Evolutionary conservation across 2,329 filamentous ascomycete genomes (phyloP), one percentile per base, ranked within the genome.

Genomic region (Fusarium xylarioides): DNA sequence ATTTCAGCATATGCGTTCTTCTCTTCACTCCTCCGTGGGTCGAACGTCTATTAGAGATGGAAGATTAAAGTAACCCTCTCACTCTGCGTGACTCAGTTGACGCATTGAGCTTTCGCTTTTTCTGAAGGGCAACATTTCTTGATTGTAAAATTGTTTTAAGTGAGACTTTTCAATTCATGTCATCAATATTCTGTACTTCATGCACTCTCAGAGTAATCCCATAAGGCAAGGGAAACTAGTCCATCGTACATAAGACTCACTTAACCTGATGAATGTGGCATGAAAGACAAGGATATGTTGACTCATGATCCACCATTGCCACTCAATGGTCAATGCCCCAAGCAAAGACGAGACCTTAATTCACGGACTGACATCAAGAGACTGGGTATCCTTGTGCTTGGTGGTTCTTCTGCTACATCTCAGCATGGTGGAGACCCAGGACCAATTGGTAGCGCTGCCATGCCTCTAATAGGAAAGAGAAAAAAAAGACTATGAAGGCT

Each of bases 1-100:
- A 87, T 86, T 84, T 84, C 80, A 87, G 86, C 86, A 87, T 87
- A 87, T 87, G 79, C 85, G 84, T 85, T 86, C 84, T 82, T 81
- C 81, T 77, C 80, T 80, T 80, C 77, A 76, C 83, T 85, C 82
- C 79, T 81, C 85, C 85, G 79, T 87, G 86, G 84, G 84, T 84
- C 82, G 84, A 84, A 85, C 81, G 86, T 84, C 86, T 87, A 87
- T 85, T 83, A 84, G 81, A 82, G 81, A 83, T 88, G 86, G 86
- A 84, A 87, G 83, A 87, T 83, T 69, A 74, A 86, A 75, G 80
- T 69, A 77, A 80, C 84, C 86, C 86, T 83, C 82, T 85, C 84
- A 87, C 85, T 87, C 85, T 87, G 86, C 84, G 80, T 80, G 73
- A 75, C 83, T 84, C 79, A 81, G 69, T 81, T 81, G 79, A 76